Percentiles rank a stretch among this genome's conserved stretches.
phyloP scores from a whole-genome alignment of 2,329 filamentous ascomycete genomes.

The Colletotrichum liaoningense region DNA sequence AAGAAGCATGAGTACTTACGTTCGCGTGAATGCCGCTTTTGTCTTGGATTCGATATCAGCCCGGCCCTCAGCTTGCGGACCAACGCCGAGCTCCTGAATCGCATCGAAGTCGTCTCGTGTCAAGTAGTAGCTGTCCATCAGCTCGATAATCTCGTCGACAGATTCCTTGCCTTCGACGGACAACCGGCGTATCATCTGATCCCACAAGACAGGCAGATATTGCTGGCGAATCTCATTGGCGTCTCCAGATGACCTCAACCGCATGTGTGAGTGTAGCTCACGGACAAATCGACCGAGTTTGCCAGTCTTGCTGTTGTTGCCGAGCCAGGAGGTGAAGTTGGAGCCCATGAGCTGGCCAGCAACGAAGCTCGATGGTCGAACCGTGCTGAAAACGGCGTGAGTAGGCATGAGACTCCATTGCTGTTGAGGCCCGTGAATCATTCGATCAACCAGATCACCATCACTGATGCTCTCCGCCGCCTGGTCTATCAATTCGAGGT shows the following conservation, averaged over 20 bases:
- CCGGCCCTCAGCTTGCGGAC: slow-evolving; percentile 79
- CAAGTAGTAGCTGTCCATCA: slow-evolving; percentile 98
- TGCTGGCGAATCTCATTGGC: slow-evolving; percentile 94
- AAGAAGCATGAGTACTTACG: slow-evolving; percentile 65
- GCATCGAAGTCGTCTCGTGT: slow-evolving; percentile 96
- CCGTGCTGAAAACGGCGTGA: slow-evolving; percentile 95
- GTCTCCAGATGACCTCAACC: slow-evolving; percentile 88
- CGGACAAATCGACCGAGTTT: slow-evolving; percentile 85
- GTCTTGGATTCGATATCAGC: slow-evolving; percentile 86
- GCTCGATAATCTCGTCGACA: slow-evolving; percentile 84
- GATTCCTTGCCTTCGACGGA: slow-evolving; percentile 84
- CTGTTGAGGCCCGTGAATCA: slow-evolving; percentile 98
- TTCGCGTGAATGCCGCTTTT: slow-evolving; percentile 89
- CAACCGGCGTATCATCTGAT: slow-evolving; percentile 79
- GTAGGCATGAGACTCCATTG: slow-evolving; percentile 99
- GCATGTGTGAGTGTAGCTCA: slow-evolving; percentile 98
- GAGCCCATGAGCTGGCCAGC: slow-evolving; percentile 81
- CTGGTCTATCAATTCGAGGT: slow-evolving; percentile 86
- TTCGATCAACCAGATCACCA: slow-evolving; percentile 93
- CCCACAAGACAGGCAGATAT: slow-evolving; percentile 91
- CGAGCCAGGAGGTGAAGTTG: slow-evolving; percentile 90
- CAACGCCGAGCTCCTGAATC: slow-evolving; percentile 90
- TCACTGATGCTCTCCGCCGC: slow-evolving; percentile 97
- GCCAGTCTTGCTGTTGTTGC: slow-evolving; percentile 90
- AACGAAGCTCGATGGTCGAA: slow-evolving; percentile 88